Evolutionary conservation across 192 early-diverging fungal genomes (phyloP).

Genomic region (Backusella tuberculispora): DNA sequence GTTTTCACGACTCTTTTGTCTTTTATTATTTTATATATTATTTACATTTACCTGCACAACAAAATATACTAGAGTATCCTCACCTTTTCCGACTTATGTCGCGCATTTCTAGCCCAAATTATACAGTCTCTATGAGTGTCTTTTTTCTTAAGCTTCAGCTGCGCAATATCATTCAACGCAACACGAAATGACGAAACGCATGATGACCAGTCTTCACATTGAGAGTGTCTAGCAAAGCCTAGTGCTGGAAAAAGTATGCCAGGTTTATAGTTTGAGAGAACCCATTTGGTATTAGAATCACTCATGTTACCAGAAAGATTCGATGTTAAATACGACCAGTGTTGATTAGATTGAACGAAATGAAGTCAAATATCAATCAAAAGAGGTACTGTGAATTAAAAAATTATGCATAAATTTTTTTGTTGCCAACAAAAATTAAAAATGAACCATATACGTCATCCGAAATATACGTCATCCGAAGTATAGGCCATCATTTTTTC

Average conservation of each 20-base stretch:
- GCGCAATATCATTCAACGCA: slow-evolving; percentile 11
- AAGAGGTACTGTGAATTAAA: background rate
- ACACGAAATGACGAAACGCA: background rate
- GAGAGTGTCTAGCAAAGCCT: slow-evolving; percentile 5
- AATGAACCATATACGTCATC: slow-evolving; percentile 3
- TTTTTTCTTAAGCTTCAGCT: background rate
- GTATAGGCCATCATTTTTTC: background rate
- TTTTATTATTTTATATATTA: too few species aligned
- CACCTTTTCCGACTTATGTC: background rate
- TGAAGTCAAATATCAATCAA: background rate
- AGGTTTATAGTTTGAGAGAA: background rate
- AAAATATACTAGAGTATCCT: too few species aligned
- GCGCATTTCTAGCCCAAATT: slow-evolving; percentile 2
- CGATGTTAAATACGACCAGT: background rate
- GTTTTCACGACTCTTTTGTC: too few species aligned
- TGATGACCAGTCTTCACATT: background rate
- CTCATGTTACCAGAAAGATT: slow-evolving; percentile 8
- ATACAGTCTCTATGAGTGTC: background rate
- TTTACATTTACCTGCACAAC: too few species aligned
- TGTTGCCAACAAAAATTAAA: background rate
- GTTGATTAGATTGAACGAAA: background rate
- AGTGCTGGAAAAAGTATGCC: background rate
- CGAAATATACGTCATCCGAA: background rate
- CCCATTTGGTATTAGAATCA: background rate
- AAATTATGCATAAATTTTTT: background rate